Evolutionary conservation across 768 basidiomycete species (phyloP), one percentile per base, ranked within the genome.

Genomic region (Mycena amicta): DNA sequence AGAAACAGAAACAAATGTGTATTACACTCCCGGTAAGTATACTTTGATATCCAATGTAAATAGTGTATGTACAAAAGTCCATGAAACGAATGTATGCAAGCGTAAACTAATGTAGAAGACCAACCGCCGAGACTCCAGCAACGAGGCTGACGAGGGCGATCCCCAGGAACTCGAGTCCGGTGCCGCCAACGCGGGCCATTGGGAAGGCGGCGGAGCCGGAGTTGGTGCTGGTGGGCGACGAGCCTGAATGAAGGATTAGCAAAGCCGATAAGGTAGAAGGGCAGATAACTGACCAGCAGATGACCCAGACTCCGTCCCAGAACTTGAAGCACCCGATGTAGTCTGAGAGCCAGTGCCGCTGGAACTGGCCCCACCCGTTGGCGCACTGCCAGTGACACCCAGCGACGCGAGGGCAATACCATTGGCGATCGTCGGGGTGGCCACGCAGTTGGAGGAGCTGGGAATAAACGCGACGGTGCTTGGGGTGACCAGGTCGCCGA

Each of bases 401-500:
- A 12, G 23, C 27, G 47, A 49, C 3, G 68, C 68, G 23, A 76
- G 68, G 3, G 70, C 69, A 51, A 80, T 61, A 15, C 75, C 75
- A 56, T 79, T 80, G 30, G 69, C 56, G 26, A 79, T 72, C 16
- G 74, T 72, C n/a, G 72, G 33, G 5, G 70, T 71, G 12, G 75
- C 78, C 41, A 61, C 68, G 57, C 79, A 80, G 63, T 76, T 78
- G 26, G 73, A 75, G 23, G 77, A 79, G 15, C 68, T 71, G 2
- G 78, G 79, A 2, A 71, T 78, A 49, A 64, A 68, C 57, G 66
- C 71, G 0, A 75, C 67, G 2, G 72, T 70, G 18, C 70, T 57
- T 8, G 79, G 78, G 5, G 79, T 80, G 30, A 70, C 58, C 18
- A 70, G 69, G 55, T 74, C 74, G 15, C 79, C 79, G 53, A 78